These are phyloP conservation scores for Candida boidinii DNA, from an alignment of 805 yeast genomes.

Conservation along the genomic window DNA sequence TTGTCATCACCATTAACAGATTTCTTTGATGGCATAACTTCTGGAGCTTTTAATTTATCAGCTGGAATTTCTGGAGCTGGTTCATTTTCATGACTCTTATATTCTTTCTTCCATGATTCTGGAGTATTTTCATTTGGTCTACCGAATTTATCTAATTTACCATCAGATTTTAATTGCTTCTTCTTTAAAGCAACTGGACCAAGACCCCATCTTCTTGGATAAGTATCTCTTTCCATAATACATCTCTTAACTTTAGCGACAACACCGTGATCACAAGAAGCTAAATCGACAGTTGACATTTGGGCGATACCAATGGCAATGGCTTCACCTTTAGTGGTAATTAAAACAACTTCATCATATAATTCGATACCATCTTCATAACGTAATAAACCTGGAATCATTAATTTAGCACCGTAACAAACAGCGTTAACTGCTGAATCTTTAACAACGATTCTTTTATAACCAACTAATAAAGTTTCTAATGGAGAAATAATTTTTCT, in stretches of 20 bases:
- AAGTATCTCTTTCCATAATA: constrained; percentile 98
- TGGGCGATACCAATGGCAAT: constrained; percentile 97
- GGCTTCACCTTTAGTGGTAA: constrained; percentile 99
- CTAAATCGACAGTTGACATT: constrained; percentile 96
- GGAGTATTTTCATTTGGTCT: constrained; percentile 93
- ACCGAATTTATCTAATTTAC: constrained; percentile 94
- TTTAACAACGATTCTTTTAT: constrained; percentile 88
- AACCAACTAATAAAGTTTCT: constrained; percentile 87
- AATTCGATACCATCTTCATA: constrained; percentile 97
- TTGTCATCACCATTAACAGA: constrained; percentile 10
- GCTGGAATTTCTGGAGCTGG: constrained; percentile 54
- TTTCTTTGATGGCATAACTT: constrained; percentile 32
- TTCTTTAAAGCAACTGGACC: constrained; percentile 98
- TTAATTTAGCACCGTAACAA: constrained; percentile 97
- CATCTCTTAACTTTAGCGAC: constrained; percentile 99
- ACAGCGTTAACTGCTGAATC: constrained; percentile 96
- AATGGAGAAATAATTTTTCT: constrained; percentile 92
- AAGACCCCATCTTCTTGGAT: constrained; percentile 99
- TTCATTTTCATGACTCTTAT: constrained; percentile 62
- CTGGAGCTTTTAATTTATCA: constrained; percentile 33
- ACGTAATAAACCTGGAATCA: constrained; percentile 97
- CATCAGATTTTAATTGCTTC: constrained; percentile 95
- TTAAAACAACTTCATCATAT: constrained; percentile 94
- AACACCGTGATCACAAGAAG: constrained; percentile 96
- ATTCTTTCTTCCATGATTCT: constrained; percentile 79